Percentiles rank a stretch among this genome's conserved stretches.
Evolutionary conservation across 2,329 filamentous ascomycete genomes (phyloP).

Genomic region (Cercospora citrullina): DNA sequence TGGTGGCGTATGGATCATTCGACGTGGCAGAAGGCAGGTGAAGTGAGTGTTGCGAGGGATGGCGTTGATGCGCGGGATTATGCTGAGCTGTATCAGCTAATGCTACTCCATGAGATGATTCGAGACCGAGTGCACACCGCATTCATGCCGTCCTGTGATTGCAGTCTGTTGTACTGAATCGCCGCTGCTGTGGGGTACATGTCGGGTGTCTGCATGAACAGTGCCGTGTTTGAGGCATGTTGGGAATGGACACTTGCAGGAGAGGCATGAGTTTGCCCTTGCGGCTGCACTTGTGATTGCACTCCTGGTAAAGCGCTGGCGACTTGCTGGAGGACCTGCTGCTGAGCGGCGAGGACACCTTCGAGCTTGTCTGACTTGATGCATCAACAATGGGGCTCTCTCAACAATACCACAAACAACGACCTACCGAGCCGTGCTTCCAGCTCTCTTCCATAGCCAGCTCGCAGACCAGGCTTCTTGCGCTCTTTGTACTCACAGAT

Average conservation of each 20-base stretch:
- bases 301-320: conserved; percentile 30
- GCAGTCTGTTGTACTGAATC: conserved; percentile 29
- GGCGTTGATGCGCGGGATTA: conserved; percentile 23
- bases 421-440: conserved; percentile 58
- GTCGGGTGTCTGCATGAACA: conserved; percentile 49
- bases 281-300: conserved; percentile 19
- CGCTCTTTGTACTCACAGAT: conserved; percentile 68
- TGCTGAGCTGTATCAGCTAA: conserved; percentile 20
- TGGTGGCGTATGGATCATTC: conserved; percentile 35
- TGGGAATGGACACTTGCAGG: conserved; percentile 37
- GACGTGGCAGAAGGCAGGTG: conserved; percentile 21
- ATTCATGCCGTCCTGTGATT: conserved; percentile 17
- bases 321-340: conserved; percentile 49
- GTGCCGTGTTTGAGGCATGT: conserved; percentile 48
- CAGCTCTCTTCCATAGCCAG: conserved; percentile 59
- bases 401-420: background rate
- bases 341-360: conserved; percentile 46
- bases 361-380: conserved; percentile 48
- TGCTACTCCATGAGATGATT: background rate
- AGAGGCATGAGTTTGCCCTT: conserved; percentile 8
- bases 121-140: background rate
- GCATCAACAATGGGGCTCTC: background rate
- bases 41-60: conserved; percentile 25
- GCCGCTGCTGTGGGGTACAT: conserved; percentile 37
- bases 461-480: conserved; percentile 64